These are phyloP conservation scores for Tylopilus sp. DNA, from an alignment of 768 basidiomycete genomes.

Conservation along the genomic window DNA sequence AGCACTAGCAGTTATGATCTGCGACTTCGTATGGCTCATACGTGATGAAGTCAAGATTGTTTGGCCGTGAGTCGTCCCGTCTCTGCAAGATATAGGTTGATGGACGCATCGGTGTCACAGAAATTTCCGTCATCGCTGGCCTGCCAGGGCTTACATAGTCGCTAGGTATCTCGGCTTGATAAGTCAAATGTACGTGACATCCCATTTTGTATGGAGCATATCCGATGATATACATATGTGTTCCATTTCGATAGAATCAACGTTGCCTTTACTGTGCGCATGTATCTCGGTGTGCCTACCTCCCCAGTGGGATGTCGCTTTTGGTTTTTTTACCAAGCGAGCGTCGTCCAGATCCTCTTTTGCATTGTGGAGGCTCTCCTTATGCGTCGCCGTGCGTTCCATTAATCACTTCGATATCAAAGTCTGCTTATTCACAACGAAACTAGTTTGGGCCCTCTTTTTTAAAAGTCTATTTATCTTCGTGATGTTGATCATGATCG, in stretches of 20 bases:
- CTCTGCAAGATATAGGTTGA: neutral
- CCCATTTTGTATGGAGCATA: neutral
- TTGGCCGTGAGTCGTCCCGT: constrained; percentile 20
- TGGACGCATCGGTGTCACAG: neutral
- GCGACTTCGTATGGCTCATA: constrained; percentile 11
- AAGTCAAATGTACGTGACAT: constrained; percentile 18
- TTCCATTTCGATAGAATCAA: constrained; percentile 13
- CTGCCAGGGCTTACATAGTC: constrained; percentile 7
- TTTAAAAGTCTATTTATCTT: constrained; percentile 3
- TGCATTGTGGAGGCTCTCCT: constrained; percentile 8
- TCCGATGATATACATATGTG: neutral
- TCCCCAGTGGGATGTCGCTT: constrained; percentile 5
- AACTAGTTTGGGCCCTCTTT: constrained; percentile 20
- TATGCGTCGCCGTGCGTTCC: constrained; percentile 20
- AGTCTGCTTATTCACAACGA: neutral
- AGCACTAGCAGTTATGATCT: constrained; percentile 13
- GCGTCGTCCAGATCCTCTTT: constrained; percentile 13
- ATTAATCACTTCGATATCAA: neutral
- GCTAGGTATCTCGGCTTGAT: constrained; percentile 15
- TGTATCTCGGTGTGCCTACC: constrained; percentile 9
- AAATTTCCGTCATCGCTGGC: constrained; percentile 3
- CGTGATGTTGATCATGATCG: constrained; percentile 8
- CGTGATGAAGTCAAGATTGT: constrained; percentile 14
- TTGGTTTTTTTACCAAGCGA: constrained; percentile 20
- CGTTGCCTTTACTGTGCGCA: constrained; percentile 19